Evolutionary conservation across 78 protist species (phyloP).

Genomic region (Dictyostelium firmibasis): DNA sequence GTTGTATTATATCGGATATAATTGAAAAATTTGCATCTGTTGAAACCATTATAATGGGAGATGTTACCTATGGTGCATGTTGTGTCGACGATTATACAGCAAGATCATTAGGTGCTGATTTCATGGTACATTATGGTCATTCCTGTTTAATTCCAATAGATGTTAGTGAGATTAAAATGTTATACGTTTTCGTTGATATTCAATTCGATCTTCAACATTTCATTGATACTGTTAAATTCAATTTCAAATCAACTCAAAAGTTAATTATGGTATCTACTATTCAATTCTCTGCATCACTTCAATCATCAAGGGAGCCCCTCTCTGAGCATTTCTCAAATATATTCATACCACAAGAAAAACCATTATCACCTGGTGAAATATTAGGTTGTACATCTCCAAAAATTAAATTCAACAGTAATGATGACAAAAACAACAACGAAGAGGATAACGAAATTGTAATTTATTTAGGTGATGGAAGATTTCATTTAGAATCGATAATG

Average conservation of each 20-base stretch:
- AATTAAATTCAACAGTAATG: conserved; percentile 24
- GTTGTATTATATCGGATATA: conserved; percentile 94
- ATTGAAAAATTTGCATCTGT: conserved; percentile 85
- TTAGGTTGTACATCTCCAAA: conserved; percentile 96
- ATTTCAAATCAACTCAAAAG: conserved; percentile 53
- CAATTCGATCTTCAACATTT: conserved; percentile 91
- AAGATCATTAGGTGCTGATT: conserved; percentile 93
- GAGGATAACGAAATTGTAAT: conserved; percentile 12
- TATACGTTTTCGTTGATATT: conserved; percentile 97
- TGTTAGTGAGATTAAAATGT: conserved; percentile 73
- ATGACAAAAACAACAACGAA: not conserved
- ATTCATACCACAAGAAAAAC: conserved; percentile 93
- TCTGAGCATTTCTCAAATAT: conserved; percentile 39
- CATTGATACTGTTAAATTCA: conserved; percentile 85
- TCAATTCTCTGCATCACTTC: conserved; percentile 93
- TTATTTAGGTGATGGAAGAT: conserved; percentile 98
- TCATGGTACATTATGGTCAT: conserved; percentile 99
- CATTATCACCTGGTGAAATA: conserved; percentile 97
- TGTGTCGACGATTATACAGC: conserved; percentile 98
- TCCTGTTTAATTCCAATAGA: conserved; percentile 93
- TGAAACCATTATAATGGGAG: conserved; percentile 96
- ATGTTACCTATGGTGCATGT: conserved; percentile 99
- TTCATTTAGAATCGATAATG: conserved; percentile 98
- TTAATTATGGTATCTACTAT: conserved; percentile 91
- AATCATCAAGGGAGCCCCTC: conserved; percentile 65